Percentiles rank a stretch among this genome's conserved stretches.
Conservation (phyloP, 345 rosid genomes). For the Euclidium syriacum region DNA sequence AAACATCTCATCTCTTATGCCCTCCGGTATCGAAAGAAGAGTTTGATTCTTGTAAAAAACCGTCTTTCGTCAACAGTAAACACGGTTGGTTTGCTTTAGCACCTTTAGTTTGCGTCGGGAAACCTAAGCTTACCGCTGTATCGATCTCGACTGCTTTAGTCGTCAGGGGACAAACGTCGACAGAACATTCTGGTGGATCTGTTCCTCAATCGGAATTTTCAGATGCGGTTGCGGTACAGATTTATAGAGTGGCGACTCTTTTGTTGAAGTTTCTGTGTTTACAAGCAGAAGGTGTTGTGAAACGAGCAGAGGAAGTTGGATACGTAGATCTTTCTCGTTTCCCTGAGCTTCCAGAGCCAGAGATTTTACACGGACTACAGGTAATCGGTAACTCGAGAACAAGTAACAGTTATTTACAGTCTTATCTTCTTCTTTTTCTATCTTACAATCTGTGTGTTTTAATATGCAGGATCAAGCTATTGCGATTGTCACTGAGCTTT, state of each 20-base stretch:
- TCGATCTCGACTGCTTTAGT: conserved; percentile 46
- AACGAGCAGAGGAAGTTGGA: conserved; percentile 81
- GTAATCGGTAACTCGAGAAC: conserved; percentile 29
- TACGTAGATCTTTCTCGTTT: conserved; percentile 78
- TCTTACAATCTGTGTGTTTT: neutral
- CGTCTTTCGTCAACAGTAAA: conserved; percentile 51
- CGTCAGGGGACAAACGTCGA: conserved; percentile 41
- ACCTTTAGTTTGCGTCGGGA: conserved; percentile 52
- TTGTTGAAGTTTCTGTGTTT: conserved; percentile 72
- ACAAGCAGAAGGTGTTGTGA: conserved; percentile 79
- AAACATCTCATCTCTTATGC: conserved; percentile 46
- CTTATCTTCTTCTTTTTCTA: neutral
- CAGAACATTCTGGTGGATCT: conserved; percentile 30
- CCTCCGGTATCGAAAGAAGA: conserved; percentile 66
- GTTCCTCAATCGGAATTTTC: conserved; percentile 61
- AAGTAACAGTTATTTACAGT: neutral
- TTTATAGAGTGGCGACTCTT: conserved; percentile 69
- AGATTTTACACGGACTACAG: conserved; percentile 88
- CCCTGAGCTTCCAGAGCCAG: conserved; percentile 97
- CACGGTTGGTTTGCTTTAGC: conserved; percentile 85
- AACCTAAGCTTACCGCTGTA: conserved; percentile 36
- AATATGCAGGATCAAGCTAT: conserved; percentile 75
- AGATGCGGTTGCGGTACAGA: conserved; percentile 73
- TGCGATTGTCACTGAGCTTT: conserved; percentile 52
- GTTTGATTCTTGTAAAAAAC: conserved; percentile 54